phyloP scores from a whole-genome alignment of 2,329 filamentous ascomycete species.

The Colletotrichum simmondsii region DNA sequence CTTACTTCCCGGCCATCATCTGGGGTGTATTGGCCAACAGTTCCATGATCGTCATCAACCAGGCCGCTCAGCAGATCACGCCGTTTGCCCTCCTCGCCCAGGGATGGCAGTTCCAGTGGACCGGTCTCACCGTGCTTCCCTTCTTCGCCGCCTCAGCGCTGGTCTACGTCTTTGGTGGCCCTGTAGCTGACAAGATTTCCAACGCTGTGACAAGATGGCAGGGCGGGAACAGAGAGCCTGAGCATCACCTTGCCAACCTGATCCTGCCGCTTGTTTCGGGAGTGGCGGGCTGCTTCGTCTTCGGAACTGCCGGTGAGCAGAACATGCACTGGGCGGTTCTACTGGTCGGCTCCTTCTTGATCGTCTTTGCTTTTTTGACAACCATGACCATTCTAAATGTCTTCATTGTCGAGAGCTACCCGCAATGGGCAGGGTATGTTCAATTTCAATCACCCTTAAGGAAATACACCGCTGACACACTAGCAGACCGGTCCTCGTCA shows the following conservation, averaged over 20 bases:
- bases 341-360: slow-evolving; percentile 41
- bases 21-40: slow-evolving; percentile 45
- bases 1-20: slow-evolving; percentile 45
- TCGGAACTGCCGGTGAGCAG: slow-evolving; percentile 42
- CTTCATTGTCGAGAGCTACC: slow-evolving; percentile 47
- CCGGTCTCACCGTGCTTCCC: slow-evolving; percentile 41
- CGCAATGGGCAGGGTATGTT: slow-evolving; percentile 34
- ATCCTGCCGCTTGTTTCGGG: slow-evolving; percentile 42
- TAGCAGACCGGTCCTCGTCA: slow-evolving; percentile 44
- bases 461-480: background rate
- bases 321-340: slow-evolving; percentile 42
- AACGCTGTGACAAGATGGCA: slow-evolving; percentile 42
- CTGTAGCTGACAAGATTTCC: slow-evolving; percentile 42
- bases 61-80: slow-evolving; percentile 40
- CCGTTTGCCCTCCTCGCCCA: slow-evolving; percentile 27
- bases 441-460: fast-evolving
- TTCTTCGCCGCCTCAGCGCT: slow-evolving; percentile 35
- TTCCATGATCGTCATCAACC: slow-evolving; percentile 43
- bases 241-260: slow-evolving; percentile 46
- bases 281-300: slow-evolving; percentile 44
- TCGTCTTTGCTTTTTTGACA: slow-evolving; percentile 42
- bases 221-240: slow-evolving; percentile 43
- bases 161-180: slow-evolving; percentile 41
- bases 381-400: slow-evolving; percentile 43
- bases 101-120: slow-evolving; percentile 43